Base-by-base conservation (phyloP, 2,329 filamentous ascomycete species). In the Penicillium sp. region DNA sequence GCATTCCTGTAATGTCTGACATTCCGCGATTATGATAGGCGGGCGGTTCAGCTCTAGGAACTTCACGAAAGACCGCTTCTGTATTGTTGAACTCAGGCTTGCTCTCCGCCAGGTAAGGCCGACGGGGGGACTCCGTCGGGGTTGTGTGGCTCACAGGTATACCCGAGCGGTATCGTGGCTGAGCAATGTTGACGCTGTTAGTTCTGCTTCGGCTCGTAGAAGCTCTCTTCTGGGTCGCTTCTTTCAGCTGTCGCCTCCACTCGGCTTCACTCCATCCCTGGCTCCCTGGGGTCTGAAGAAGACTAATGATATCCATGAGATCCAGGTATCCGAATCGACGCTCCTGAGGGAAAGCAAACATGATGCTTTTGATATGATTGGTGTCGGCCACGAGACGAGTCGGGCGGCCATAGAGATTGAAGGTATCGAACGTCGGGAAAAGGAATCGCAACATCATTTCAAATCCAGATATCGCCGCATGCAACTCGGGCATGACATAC, bases 291-390 rank as follows among this genome's bases (percentile, higher is more conserved):
- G 88, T 88, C 61, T 90, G 83, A 60, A 99, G 92, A 43, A 98
- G 78, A 53, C 84, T 83, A 4, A 88, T 87, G 16, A 98, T 91
- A 70, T 99, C 95, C 55, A 93, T 77, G 35, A 92, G 87, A 69
- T 98, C 95, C 26, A 99, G 78, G 69, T 98, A 98, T 0, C 93
- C 93, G 68, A 96, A 96, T 62, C 90, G 85, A 53, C 88, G 87
- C 66, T 95, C 87, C 66, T 90, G 91, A 0, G 95, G 93, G 88
- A 99, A 96, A 6, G 93, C 95, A 74, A 98, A 99, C 95, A 99
- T 99, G 63, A 99, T 82, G 55, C 95, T 96, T 46, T 92, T 86
- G 4, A 90, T 82, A 74, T 98, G 93, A 45, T 93, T 84, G 0
- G 90, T 88, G 70, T 96, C 96, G 3, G 95, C 92, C 33, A 96